Percentiles rank a stretch among this genome's conserved stretches.
Conservation (phyloP, 2,329 filamentous ascomycete species). For the Chaetomiaceae sp. region DNA sequence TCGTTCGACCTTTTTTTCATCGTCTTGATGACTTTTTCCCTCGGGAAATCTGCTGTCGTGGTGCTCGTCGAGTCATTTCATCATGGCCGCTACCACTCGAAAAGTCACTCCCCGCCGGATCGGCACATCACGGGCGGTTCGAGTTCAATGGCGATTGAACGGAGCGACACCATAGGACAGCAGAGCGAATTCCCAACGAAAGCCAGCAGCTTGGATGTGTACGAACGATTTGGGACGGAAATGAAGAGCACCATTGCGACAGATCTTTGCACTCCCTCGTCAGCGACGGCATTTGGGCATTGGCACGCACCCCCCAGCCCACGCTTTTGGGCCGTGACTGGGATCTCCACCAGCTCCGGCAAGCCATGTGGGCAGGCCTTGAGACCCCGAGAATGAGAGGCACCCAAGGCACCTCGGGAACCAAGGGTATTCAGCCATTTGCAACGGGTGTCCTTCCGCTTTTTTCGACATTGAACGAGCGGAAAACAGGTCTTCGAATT, state of each 20-base stretch:
- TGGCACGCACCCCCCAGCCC: constrained; percentile 16
- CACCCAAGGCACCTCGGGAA: too few relatives aligned
- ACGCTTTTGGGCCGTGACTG: constrained; percentile 20
- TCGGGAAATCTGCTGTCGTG: constrained; percentile 12
- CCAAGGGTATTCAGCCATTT: too few relatives aligned
- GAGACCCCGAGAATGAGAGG: constrained; percentile 12
- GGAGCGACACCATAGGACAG: neutral
- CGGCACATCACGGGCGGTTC: constrained; percentile 5
- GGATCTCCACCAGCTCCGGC: constrained; percentile 19
- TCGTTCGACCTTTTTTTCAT: neutral
- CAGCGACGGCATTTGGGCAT: constrained; percentile 14
- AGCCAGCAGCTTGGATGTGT: neutral
- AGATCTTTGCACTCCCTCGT: constrained; percentile 5
- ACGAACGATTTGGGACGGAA: neutral
- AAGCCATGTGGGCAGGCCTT: constrained; percentile 22
- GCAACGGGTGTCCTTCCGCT: too few relatives aligned
- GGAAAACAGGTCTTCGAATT: neutral
- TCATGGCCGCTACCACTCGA: constrained; percentile 8
- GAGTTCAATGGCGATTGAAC: neutral
- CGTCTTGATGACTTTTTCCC: neutral
- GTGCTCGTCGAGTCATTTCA: constrained; percentile 13
- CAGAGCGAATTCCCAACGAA: neutral
- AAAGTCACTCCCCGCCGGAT: constrained; percentile 18
- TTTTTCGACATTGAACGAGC: neutral
- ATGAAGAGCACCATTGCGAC: neutral